Evolutionary conservation across 2,329 filamentous ascomycete genomes (phyloP).

Genomic region (Cladosporium sp.): DNA sequence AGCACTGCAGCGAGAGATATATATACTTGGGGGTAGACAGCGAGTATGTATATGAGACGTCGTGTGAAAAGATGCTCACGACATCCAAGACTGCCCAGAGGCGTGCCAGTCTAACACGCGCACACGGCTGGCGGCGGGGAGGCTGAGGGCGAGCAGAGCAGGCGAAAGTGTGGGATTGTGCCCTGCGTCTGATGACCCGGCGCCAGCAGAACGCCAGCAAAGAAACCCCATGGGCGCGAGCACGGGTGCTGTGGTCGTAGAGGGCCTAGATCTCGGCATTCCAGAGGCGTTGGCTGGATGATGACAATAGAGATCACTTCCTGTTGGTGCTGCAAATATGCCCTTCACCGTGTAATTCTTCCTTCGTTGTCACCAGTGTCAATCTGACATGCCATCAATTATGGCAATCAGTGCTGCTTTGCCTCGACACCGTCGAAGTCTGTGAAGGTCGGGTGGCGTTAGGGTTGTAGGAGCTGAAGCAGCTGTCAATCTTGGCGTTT

Average conservation of each 20-base stretch:
- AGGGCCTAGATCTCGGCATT: conserved; percentile 11
- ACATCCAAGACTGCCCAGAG: conserved; percentile 15
- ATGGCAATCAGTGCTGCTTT: not conserved
- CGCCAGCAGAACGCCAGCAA: conserved; percentile 1
- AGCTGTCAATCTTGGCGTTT: conserved; percentile 1
- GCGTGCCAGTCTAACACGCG: conserved; percentile 1
- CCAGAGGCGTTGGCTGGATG: conserved; percentile 3
- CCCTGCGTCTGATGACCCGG: conserved; percentile 11
- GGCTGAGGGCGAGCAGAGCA: conserved; percentile 5
- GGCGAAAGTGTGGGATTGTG: conserved; percentile 1
- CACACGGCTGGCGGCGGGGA: conserved; percentile 13
- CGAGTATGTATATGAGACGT: not conserved
- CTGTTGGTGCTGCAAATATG: not conserved
- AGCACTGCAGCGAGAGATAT: not conserved
- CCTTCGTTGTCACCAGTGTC: not conserved
- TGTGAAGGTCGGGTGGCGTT: conserved; percentile 1
- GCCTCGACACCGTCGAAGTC: conserved; percentile 8
- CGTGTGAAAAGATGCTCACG: conserved; percentile 8
- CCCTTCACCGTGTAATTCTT: not conserved
- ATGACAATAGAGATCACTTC: not conserved
- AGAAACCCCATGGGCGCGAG: conserved; percentile 8
- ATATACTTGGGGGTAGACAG: not conserved
- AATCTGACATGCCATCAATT: not conserved
- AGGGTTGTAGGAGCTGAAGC: not conserved
- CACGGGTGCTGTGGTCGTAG: not conserved